Evolutionary conservation across 768 basidiomycete species (phyloP).

Genomic region (Mycena alexandri): DNA sequence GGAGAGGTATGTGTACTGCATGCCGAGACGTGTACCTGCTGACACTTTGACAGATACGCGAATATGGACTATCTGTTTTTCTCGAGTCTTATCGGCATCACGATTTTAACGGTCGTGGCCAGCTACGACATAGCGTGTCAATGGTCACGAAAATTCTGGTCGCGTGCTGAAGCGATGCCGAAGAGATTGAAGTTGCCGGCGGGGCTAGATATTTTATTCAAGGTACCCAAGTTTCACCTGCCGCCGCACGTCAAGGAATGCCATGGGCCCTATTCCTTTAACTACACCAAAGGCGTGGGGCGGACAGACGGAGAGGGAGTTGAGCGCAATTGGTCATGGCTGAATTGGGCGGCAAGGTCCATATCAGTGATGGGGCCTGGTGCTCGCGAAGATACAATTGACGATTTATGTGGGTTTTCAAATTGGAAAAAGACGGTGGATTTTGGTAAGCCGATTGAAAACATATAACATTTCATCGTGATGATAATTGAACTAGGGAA

Average conservation of each 20-base stretch:
- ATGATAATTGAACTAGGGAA: too few species aligned
- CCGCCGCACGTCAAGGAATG: conserved; percentile 31
- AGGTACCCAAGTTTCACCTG: conserved; percentile 43
- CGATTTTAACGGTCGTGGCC: conserved; percentile 3
- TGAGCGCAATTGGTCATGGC: conserved; percentile 36
- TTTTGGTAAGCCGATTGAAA: too few species aligned
- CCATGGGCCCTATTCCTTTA: conserved; percentile 34
- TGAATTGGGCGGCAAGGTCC: conserved; percentile 30
- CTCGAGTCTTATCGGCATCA: conserved; percentile 15
- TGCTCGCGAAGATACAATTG: conserved; percentile 28
- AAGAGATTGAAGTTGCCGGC: neutral
- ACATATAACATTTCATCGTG: too few species aligned
- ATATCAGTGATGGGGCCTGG: conserved; percentile 36
- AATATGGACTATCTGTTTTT: conserved; percentile 42
- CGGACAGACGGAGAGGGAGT: conserved; percentile 40
- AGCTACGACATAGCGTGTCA: conserved; percentile 46
- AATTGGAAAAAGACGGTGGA: conserved; percentile 27
- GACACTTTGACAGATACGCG: conserved; percentile 25
- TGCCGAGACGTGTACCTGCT: neutral
- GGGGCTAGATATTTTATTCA: neutral
- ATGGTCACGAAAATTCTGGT: conserved; percentile 32
- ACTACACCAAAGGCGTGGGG: conserved; percentile 35
- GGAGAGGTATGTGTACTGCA: neutral
- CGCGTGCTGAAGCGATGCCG: conserved; percentile 29
- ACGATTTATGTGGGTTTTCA: conserved; percentile 35